Conservation (phyloP, 208 protist genomes). For the Wallacemonas rigidus region DNA sequence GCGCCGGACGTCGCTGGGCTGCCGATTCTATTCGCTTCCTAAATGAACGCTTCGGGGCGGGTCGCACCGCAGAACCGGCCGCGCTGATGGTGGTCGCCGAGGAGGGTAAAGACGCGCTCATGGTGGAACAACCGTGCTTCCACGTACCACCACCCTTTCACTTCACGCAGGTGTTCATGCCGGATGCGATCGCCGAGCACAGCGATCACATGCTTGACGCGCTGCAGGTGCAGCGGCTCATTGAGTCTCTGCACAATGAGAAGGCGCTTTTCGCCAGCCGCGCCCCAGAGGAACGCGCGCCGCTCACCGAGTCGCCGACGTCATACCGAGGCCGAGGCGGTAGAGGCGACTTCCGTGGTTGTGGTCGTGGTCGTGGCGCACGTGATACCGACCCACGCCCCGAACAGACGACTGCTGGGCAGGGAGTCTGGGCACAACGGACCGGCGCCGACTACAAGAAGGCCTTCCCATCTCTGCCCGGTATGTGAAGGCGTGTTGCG, state of each 20-base stretch:
- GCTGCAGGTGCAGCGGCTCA: constrained; percentile 31
- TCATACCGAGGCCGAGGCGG: background rate
- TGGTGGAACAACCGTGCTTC: constrained; percentile 19
- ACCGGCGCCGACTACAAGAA: background rate
- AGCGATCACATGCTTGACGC: constrained; percentile 35
- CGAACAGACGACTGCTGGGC: background rate
- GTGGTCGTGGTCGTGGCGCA: constrained; percentile 6
- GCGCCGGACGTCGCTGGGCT: constrained; percentile 2
- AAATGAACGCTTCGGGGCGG: constrained; percentile 4
- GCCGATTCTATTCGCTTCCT: background rate
- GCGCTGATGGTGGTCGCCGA: background rate
- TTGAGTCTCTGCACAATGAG: constrained; percentile 35
- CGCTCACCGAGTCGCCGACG: background rate
- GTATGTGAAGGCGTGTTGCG: background rate
- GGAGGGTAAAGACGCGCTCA: background rate
- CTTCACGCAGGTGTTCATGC: constrained; percentile 52
- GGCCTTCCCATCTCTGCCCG: background rate
- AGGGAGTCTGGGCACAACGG: background rate
- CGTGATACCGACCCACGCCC: background rate
- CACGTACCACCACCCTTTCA: constrained; percentile 42
- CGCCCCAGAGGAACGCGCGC: background rate
- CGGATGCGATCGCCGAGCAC: constrained; percentile 25
- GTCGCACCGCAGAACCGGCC: background rate
- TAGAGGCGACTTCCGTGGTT: background rate
- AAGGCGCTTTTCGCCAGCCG: background rate